Conservation (phyloP, 140 eudicot species). For the Bidens hawaiensis region DNA sequence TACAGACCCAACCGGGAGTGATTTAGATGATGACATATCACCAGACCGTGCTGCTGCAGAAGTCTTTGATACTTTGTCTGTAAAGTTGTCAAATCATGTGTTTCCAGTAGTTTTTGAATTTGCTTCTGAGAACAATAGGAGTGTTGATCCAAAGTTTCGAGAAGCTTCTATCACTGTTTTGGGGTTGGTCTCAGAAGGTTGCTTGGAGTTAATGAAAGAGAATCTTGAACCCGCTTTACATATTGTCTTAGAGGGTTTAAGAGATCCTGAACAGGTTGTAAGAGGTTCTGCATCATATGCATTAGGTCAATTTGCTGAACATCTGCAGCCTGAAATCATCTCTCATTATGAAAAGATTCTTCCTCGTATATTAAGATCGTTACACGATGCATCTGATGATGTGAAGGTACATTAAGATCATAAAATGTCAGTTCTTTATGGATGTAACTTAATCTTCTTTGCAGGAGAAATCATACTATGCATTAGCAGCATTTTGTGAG, state of each 20-base stretch:
- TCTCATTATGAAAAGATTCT: constrained; percentile 74
- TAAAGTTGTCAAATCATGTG: constrained; percentile 62
- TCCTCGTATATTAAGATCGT: constrained; percentile 68
- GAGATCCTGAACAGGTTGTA: constrained; percentile 90
- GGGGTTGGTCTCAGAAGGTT: constrained; percentile 89
- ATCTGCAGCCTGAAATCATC: constrained; percentile 88
- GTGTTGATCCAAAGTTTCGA: constrained; percentile 62
- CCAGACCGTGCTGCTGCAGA: constrained; percentile 92
- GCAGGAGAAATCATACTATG: constrained; percentile 95
- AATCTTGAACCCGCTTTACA: constrained; percentile 65
- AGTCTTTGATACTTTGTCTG: constrained; percentile 82
- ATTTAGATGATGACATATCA: constrained; percentile 79
- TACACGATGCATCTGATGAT: constrained; percentile 78
- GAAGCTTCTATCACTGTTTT: constrained; percentile 79
- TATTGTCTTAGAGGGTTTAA: constrained; percentile 69
- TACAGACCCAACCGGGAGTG: constrained; percentile 53
- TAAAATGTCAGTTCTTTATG: background rate
- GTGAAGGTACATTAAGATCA: constrained; percentile 58
- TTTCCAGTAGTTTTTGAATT: constrained; percentile 69
- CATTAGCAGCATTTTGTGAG: constrained; percentile 94
- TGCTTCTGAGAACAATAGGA: constrained; percentile 63
- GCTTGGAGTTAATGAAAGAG: constrained; percentile 67
- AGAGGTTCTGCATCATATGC: constrained; percentile 94
- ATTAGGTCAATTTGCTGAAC: constrained; percentile 84
- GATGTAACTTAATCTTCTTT: constrained; percentile 15